Percentiles rank a stretch among this genome's conserved stretches.
Evolutionary conservation across 805 yeast genomes (phyloP).

Genomic region (Sugiyamaella floridensis): DNA sequence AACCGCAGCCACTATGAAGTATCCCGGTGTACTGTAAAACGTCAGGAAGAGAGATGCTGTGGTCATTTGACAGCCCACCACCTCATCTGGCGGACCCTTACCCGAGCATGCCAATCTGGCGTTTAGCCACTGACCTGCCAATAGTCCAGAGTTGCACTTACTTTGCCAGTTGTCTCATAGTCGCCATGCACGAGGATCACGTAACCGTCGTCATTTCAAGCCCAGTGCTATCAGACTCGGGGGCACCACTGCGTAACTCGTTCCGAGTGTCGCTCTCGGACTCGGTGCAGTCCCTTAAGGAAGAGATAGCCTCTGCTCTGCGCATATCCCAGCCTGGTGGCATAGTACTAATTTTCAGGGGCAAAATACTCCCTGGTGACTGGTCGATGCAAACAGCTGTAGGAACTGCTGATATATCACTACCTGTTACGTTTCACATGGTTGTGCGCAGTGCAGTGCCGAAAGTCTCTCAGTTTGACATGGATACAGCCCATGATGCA

Average conservation of each 20-base stretch:
- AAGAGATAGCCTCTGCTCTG: not conserved
- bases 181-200: not conserved
- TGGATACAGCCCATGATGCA: not conserved
- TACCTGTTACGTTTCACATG: slow-evolving; percentile 11
- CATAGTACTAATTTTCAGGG: not conserved
- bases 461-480: not conserved
- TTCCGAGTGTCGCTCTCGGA: not conserved
- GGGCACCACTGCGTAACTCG: not conserved
- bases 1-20: too few relatives aligned
- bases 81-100: not conserved
- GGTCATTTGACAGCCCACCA: too few relatives aligned
- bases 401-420: not conserved
- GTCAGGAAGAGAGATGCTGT: too few relatives aligned
- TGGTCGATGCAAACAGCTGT: not conserved
- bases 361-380: not conserved
- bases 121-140: not conserved
- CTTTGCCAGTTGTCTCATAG: too few relatives aligned
- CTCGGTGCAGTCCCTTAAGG: not conserved
- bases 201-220: not conserved
- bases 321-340: not conserved
- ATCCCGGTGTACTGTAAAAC: too few relatives aligned
- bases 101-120: not conserved
- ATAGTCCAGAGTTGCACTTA: not conserved
- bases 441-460: slow-evolving; percentile 3
- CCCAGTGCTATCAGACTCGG: slow-evolving; percentile 2